Evolutionary conservation across 2,329 filamentous ascomycete species (phyloP), one percentile per base, ranked within the genome.

Genomic region (Alternaria gansuensis): DNA sequence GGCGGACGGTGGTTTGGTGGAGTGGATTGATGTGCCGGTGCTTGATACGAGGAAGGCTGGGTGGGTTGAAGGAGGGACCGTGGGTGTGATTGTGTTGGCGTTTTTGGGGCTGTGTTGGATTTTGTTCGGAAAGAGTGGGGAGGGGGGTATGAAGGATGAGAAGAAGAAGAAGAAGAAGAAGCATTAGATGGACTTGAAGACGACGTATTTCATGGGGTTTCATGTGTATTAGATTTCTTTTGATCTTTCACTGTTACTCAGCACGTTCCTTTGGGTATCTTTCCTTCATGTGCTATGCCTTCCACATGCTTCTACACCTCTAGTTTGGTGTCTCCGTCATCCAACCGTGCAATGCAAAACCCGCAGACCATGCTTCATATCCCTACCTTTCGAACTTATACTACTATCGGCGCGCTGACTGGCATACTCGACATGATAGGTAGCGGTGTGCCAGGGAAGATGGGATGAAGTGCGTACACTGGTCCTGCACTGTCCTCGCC

Each of bases 401-500:
- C 48, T 4, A 72, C 55, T 37, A 70, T 57, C 0, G 64, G 63
- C 14, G 67, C 66, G 13, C 68, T 65, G 21, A 71, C 63, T 23
- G 71, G 71, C 33, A 70, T 51, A 41, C 63, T 56, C 7, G 54
- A 60, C 14, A 75, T 65, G 13, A 68, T 64, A 2, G 71, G 70
- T 10, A 74, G 51, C 7, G 68, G 63, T 11, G 67, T 66, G 14
- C 66, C 69, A 4, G 64, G 62, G 50, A 85, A 84, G 63, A 85
- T 82, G 0, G 92, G 91, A 73, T 96, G 92, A 40, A 98, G 82
- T 2, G 92, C 85, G 75, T 95, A 97, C 65, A 95, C 88, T 2
- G 88, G 88, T 0, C 90, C 91, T 65, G 91, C 86, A 78, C 91
- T 90, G 44, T 84, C 85, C 67, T 92, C 90, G 13, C 93, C 93